Base-by-base conservation (phyloP, 2,329 filamentous ascomycete species). In the Phyllachora maydis region DNA sequence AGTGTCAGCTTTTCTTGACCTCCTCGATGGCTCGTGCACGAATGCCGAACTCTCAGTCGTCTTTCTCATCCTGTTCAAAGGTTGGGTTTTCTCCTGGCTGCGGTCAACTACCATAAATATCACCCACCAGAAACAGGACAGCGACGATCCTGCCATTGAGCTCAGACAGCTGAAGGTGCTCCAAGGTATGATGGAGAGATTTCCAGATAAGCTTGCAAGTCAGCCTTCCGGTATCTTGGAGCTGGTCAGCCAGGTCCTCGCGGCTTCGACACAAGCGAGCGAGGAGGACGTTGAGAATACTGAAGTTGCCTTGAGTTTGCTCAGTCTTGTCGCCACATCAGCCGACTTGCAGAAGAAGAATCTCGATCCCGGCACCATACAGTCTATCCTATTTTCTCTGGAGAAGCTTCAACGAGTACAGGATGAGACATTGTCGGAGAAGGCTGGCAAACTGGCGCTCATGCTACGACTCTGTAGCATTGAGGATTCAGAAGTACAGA, bases 221-320 rank as follows among this genome's bases (percentile, higher is more conserved):
- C 61, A 67, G 27, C 70, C 73, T 3, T 58, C 59, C 20, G 66
- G 75, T 33, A 54, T 77, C 5, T 46, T 81, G 2, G 59, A 67
- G 21, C 54, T 82, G 2, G 58, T 72, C 23, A 52, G 54, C 23
- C 59, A 73, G 26, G 54, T 81, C 0, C 41, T 81, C 2, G 42
- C 46, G 4, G 11, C 20, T 16, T 23, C 26, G 5, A 45, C 47
- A 4, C 43, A 49, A 1, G 28, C 44, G 3, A n/a, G n/a, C n/a
- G n/a, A n/a, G n/a, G 41, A 50, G 3, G 50, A 49, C 10, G 52
- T 64, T 26, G 59, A 65, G 18, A 42, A 59, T 11, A 36, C 59
- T 3, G 44, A 56, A 1, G 49, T 70, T 7, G 55, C 63, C 2
- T 43, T 74, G 16, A 73, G 67, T 39, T 43, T 74, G 8, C 43